A percentile compares a stretch with the other conserved stretches of the same genome.
Conservation (phyloP, 768 basidiomycete species). For the Coprinopsis strossmayeri region DNA sequence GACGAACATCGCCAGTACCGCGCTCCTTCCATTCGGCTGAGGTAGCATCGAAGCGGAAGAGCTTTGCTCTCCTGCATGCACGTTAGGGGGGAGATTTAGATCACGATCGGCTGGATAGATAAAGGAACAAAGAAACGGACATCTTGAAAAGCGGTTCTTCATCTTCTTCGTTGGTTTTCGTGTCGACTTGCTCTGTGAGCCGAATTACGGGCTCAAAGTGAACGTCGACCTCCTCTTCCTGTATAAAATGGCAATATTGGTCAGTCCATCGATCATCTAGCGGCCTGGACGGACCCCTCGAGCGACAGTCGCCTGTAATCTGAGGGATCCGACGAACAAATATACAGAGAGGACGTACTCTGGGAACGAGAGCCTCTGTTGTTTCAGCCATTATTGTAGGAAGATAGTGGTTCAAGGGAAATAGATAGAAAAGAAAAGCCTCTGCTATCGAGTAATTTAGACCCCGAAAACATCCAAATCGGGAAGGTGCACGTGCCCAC, state of each 20-base stretch:
- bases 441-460: conserved; percentile 1
- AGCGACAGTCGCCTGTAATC: conserved; percentile 5
- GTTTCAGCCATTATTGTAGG: conserved; percentile 46
- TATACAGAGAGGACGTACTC: conserved; percentile 41
- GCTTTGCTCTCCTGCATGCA: conserved; percentile 81
- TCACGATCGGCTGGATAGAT: conserved; percentile 27
- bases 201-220: conserved; percentile 96
- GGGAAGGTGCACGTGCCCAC: conserved; percentile 5
- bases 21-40: conserved; percentile 96
- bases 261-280: conserved; percentile 15
- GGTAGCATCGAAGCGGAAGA: conserved; percentile 84
- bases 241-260: conserved; percentile 16
- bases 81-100: conserved; percentile 17
- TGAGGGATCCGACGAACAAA: conserved; percentile 19
- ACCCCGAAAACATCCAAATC: conserved; percentile 1
- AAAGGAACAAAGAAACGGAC: conserved; percentile 40
- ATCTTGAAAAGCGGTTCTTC: conserved; percentile 94
- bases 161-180: conserved; percentile 92
- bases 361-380: conserved; percentile 62
- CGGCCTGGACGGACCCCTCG: background rate
- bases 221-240: conserved; percentile 79
- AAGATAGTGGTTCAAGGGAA: conserved; percentile 20
- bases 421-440: conserved; percentile 10
- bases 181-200: conserved; percentile 93
- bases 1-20: conserved; percentile 92